Conservation (phyloP, 2,329 filamentous ascomycete species). For the Neofusicoccum sp. region DNA sequence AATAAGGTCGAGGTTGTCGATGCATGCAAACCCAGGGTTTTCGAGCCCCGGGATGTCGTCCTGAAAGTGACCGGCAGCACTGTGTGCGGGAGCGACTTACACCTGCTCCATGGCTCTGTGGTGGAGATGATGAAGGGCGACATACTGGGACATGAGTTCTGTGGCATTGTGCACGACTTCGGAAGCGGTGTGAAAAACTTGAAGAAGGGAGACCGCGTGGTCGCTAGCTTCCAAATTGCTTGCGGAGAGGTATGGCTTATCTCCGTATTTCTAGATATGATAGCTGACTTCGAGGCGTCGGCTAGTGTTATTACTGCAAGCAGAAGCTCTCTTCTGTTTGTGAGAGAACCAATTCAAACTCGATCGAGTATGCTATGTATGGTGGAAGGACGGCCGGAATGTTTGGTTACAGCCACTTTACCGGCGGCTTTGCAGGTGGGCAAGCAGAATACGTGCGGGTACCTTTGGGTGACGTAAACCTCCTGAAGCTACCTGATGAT, state of each 20-base stretch:
- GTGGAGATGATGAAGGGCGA: slow-evolving; percentile 55
- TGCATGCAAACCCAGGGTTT: slow-evolving; percentile 68
- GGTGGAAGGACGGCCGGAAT: slow-evolving; percentile 72
- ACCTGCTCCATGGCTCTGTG: slow-evolving; percentile 56
- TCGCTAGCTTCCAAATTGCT: slow-evolving; percentile 86
- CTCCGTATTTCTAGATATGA: slow-evolving; percentile 21
- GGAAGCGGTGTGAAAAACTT: slow-evolving; percentile 47
- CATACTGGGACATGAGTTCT: slow-evolving; percentile 57
- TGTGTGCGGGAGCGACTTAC: slow-evolving; percentile 64
- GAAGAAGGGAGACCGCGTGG: slow-evolving; percentile 62
- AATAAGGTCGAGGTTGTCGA: slow-evolving; percentile 73
- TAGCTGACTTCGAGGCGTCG: slow-evolving; percentile 10
- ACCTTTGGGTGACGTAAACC: slow-evolving; percentile 77
- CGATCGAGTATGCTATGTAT: slow-evolving; percentile 73
- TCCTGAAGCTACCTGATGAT: slow-evolving; percentile 75
- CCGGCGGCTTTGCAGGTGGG: slow-evolving; percentile 83
- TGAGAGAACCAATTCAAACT: slow-evolving; percentile 77
- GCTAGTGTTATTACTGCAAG: slow-evolving; percentile 73
- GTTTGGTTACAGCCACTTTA: slow-evolving; percentile 68
- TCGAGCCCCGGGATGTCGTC: slow-evolving; percentile 77
- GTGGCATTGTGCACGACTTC: slow-evolving; percentile 52
- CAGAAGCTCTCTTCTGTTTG: slow-evolving; percentile 79
- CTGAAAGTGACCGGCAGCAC: slow-evolving; percentile 72
- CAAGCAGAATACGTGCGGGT: slow-evolving; percentile 88
- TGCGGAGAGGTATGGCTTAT: slow-evolving; percentile 42